A percentile compares a stretch with the other conserved stretches of the same genome.
Evolutionary conservation across 352 stramenopile genomes (phyloP).

Genomic region (Thraustochytrium sp.): DNA sequence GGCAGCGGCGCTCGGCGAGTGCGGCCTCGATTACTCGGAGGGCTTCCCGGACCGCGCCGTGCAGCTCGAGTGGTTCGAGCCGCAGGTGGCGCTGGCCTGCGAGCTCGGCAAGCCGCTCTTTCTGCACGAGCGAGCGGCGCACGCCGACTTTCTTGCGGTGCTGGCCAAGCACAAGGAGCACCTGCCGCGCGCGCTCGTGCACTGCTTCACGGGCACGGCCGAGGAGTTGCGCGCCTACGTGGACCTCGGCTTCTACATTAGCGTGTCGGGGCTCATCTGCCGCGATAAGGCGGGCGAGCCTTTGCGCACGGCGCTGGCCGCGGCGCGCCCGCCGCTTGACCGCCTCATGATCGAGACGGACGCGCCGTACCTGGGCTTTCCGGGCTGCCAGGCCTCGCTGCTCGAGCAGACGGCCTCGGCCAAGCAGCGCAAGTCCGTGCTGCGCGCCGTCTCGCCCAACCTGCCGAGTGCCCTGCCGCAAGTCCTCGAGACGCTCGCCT

Average conservation of each 20-base stretch:
- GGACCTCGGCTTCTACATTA: constrained; percentile 20
- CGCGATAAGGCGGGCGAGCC: background rate
- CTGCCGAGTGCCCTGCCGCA: background rate
- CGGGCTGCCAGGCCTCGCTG: background rate
- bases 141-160: constrained; percentile 26
- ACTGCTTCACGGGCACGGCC: constrained; percentile 43
- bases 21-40: constrained; percentile 66
- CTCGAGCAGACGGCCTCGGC: background rate
- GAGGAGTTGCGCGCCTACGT: constrained; percentile 9
- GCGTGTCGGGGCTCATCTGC: constrained; percentile 33
- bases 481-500: background rate
- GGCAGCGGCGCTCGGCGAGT: constrained; percentile 62
- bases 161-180: background rate
- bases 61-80: constrained; percentile 64
- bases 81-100: constrained; percentile 64
- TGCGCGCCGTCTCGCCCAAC: background rate
- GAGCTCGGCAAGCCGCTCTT: constrained; percentile 67
- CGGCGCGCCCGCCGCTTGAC: background rate
- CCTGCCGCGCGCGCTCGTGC: constrained; percentile 23
- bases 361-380: constrained; percentile 57
- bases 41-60: constrained; percentile 47
- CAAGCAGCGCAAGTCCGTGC: background rate
- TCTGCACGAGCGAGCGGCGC: constrained; percentile 56
- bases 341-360: constrained; percentile 44
- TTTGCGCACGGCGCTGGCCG: background rate